phyloP scores from a whole-genome alignment of 805 yeast genomes.

The Tetrapisispora phaffii region DNA sequence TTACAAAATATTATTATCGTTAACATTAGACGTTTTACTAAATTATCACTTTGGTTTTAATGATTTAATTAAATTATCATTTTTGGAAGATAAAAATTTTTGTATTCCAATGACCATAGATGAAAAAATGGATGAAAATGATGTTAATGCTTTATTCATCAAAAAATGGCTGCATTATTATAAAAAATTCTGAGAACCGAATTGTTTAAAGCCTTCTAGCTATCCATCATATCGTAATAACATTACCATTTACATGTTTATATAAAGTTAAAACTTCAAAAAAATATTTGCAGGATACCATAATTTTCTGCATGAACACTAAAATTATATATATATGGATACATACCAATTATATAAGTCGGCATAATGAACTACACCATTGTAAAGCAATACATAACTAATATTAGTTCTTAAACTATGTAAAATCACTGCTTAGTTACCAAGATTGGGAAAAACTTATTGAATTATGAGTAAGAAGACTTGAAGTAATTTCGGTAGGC shows the following conservation, averaged over 20 bases:
- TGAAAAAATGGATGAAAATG: constrained; percentile 13
- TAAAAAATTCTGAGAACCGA: constrained; percentile 27
- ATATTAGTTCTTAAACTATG: no score
- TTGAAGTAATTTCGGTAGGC: neutral
- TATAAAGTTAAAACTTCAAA: no score
- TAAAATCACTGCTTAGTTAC: no score
- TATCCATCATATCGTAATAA: neutral
- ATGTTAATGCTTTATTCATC: constrained; percentile 20
- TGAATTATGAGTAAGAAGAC: neutral
- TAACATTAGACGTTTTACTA: constrained; percentile 33
- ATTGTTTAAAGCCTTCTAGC: no score
- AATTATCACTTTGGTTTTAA: constrained; percentile 45
- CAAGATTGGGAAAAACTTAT: no score
- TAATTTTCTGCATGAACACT: no score
- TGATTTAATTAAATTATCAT: constrained; percentile 25
- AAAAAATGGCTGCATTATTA: constrained; percentile 29
- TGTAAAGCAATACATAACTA: no score
- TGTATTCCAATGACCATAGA: constrained; percentile 25
- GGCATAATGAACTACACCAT: no score
- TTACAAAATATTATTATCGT: constrained; percentile 34
- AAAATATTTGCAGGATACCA: no score
- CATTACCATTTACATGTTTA: neutral
- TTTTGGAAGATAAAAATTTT: constrained; percentile 16
- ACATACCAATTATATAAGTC: no score
- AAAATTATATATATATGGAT: no score